These are phyloP conservation scores for Colletotrichum acutatum DNA, from an alignment of 2,329 filamentous ascomycete species.

Conservation along the genomic window DNA sequence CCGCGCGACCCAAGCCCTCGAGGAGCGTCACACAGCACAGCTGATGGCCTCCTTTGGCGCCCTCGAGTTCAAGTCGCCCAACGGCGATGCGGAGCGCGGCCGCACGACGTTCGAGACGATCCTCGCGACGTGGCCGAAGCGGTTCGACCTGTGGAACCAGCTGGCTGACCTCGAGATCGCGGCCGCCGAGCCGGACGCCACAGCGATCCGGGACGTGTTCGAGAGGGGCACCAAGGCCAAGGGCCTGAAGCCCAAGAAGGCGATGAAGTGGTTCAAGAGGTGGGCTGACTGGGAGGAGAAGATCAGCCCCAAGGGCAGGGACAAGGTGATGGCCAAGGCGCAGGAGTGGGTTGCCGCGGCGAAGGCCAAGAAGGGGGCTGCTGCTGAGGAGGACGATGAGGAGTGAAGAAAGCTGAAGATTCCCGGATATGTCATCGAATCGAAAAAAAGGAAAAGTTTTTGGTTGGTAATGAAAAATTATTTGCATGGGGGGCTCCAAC, in stretches of 20 bases:
- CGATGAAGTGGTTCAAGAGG: slow-evolving; percentile 88
- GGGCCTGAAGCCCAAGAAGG: slow-evolving; percentile 82
- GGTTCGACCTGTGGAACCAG: slow-evolving; percentile 92
- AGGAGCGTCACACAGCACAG: slow-evolving; percentile 69
- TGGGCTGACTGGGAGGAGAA: slow-evolving; percentile 91
- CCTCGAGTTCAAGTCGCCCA: slow-evolving; percentile 86
- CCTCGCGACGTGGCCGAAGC: slow-evolving; percentile 85
- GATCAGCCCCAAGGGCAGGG: slow-evolving; percentile 63
- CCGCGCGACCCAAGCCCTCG: slow-evolving; percentile 86
- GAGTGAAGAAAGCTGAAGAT: slow-evolving; percentile 42
- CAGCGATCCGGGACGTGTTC: slow-evolving; percentile 79
- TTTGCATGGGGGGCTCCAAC: slow-evolving; percentile 17
- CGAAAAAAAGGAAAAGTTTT: slow-evolving; percentile 21
- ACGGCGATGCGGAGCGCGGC: slow-evolving; percentile 88
- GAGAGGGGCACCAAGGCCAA: slow-evolving; percentile 79
- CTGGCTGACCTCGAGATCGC: slow-evolving; percentile 86
- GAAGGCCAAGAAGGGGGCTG: slow-evolving; percentile 57
- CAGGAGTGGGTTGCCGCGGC: slow-evolving; percentile 73
- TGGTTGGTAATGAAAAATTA: slow-evolving; percentile 22
- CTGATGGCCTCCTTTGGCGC: slow-evolving; percentile 90
- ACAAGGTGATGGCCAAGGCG: slow-evolving; percentile 77
- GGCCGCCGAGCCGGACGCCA: slow-evolving; percentile 64
- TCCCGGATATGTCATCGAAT: background rate
- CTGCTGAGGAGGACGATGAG: slow-evolving; percentile 49
- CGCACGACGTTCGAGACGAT: slow-evolving; percentile 95